Evolutionary conservation across 805 yeast species (phyloP).

Genomic region (Metschnikowia lachancei): DNA sequence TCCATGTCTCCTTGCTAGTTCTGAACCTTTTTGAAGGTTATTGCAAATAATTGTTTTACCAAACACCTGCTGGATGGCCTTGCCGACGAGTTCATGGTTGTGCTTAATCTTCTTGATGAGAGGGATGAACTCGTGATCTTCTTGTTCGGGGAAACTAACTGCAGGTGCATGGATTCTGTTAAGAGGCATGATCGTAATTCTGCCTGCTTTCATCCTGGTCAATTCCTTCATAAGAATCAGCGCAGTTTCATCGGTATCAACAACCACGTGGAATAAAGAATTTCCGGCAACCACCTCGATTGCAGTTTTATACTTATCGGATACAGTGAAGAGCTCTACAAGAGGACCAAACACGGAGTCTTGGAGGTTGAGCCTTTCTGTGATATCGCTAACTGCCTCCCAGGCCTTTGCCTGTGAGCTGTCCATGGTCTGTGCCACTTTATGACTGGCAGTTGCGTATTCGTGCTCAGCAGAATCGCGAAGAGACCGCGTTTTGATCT

Average conservation of each 20-base stretch:
- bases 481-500: constrained; percentile 59
- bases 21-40: constrained; percentile 64
- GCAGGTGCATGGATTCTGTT: constrained; percentile 54
- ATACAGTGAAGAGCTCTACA: constrained; percentile 78
- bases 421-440: constrained; percentile 71
- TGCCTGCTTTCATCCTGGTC: constrained; percentile 65
- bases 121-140: constrained; percentile 65
- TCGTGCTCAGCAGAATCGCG: constrained; percentile 55
- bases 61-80: constrained; percentile 76
- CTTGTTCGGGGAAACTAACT: constrained; percentile 56
- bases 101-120: constrained; percentile 69
- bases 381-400: constrained; percentile 62
- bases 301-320: constrained; percentile 79
- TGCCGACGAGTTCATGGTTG: constrained; percentile 49
- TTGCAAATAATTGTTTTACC: constrained; percentile 77
- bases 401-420: constrained; percentile 68
- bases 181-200: constrained; percentile 89
- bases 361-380: constrained; percentile 53
- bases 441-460: constrained; percentile 54
- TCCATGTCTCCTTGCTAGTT: constrained; percentile 56
- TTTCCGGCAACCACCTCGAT: constrained; percentile 89
- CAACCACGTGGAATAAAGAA: constrained; percentile 83
- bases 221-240: constrained; percentile 74
- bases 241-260: constrained; percentile 84
- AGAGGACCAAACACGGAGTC: constrained; percentile 74